A percentile compares a stretch with the other conserved stretches of the same genome.
Evolutionary conservation across 1,284 basidiomycete genomes (phyloP).

Genomic region (Fomitopsis schrenkii): DNA sequence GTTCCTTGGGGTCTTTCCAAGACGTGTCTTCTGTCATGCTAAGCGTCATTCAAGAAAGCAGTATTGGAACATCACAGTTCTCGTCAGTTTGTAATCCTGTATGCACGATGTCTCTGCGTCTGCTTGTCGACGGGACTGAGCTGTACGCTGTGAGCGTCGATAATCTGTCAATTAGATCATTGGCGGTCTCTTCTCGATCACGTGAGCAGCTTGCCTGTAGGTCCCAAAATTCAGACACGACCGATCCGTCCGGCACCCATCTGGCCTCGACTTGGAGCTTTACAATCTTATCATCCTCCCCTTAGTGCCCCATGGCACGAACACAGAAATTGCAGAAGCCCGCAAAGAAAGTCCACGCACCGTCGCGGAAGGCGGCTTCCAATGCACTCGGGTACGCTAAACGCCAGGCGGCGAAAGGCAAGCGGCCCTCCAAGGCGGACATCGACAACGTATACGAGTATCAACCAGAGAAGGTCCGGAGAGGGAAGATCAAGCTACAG

Average conservation of each 20-base stretch:
- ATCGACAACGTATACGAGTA: conserved; percentile 60
- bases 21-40: too few relatives aligned
- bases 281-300: too few relatives aligned
- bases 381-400: conserved; percentile 52
- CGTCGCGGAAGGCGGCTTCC: conserved; percentile 18
- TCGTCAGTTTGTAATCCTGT: too few relatives aligned
- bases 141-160: too few relatives aligned
- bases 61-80: too few relatives aligned
- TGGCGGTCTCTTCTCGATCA: background rate
- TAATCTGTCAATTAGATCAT: too few relatives aligned
- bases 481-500: conserved; percentile 50
- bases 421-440: conserved; percentile 23
- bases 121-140: too few relatives aligned
- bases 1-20: too few relatives aligned
- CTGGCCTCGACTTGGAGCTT: background rate
- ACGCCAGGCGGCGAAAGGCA: conserved; percentile 42
- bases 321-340: conserved; percentile 1
- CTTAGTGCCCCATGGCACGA: background rate
- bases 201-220: background rate
- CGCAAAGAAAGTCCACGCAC: conserved; percentile 3
- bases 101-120: too few relatives aligned
- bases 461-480: conserved; percentile 47
- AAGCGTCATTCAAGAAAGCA: too few relatives aligned
- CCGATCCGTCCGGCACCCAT: background rate
- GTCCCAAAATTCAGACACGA: background rate